Evolutionary conservation across 1,139 yeast genomes (phyloP), one percentile per base, ranked within the genome.

Genomic region (Yamadazyma triangularis): DNA sequence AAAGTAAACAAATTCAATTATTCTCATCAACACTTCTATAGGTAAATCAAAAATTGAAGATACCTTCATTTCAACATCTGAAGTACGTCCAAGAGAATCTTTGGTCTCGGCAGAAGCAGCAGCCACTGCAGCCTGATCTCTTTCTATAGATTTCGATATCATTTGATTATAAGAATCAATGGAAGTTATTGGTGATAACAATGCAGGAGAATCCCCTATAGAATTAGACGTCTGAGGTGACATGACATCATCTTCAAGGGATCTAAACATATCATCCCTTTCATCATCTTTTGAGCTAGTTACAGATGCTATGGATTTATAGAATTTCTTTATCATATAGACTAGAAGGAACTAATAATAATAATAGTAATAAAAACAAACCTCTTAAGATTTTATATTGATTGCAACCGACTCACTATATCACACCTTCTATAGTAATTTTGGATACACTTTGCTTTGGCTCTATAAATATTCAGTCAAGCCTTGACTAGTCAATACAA

Each of bases 1-100:
- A 41, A 60, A 65, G 47, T 69, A 68, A 10, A 65, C 70, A 27
- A 58, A 53, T 45, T 67, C 73, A 28, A 69, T 57, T 40, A 69
- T 67, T 32, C 59, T 56, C 45, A 65, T 55, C 30, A 69, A 49
- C 25, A 69, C 60, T 42, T 69, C 75, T 25, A 64, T 38, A 1
- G 75, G 75, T 24, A 68, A 57, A 22, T 42, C 47, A 22, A 33
- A 31, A 3, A 42, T 35, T 19, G 36, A 36, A 3, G 28, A 29
- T 9, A 23, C 9, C 5, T 12, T 12, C 9, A 18, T 7, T n/a
- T n/a, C n/a, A n/a, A n/a, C n/a, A n/a, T n/a, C n/a, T n/a, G n/a
- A n/a, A n/a, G n/a, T n/a, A n/a, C n/a, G n/a, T n/a, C n/a, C n/a
- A n/a, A n/a, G n/a, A n/a, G n/a, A n/a, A n/a, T n/a, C n/a, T n/a